phyloP scores from a whole-genome alignment of 129 eudicot genomes.

The Scalesia atractyloides region DNA sequence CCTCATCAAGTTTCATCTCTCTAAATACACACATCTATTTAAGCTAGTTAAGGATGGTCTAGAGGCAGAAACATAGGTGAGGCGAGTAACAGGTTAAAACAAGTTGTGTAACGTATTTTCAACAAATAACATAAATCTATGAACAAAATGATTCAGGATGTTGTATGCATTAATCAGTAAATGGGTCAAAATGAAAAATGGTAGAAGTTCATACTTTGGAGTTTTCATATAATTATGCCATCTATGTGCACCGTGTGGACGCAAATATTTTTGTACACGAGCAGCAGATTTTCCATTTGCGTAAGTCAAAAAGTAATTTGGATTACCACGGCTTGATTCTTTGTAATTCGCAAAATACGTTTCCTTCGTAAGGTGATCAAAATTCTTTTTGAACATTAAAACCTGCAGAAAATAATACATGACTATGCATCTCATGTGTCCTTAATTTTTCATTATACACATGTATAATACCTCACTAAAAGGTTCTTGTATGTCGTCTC shows the following conservation, averaged over 20 bases:
- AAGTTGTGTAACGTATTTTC: background rate
- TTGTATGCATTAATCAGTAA: background rate
- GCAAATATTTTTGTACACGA: constrained; percentile 66
- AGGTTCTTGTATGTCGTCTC: constrained; percentile 80
- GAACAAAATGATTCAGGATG: background rate
- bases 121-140: background rate
- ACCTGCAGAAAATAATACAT: constrained; percentile 33
- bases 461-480: constrained; percentile 65
- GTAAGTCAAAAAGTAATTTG: constrained; percentile 70
- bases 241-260: constrained; percentile 76
- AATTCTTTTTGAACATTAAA: constrained; percentile 77
- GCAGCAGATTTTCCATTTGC: constrained; percentile 75
- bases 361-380: constrained; percentile 65
- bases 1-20: constrained; percentile 59
- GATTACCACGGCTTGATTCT: constrained; percentile 66
- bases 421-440: background rate
- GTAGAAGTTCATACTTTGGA: constrained; percentile 50
- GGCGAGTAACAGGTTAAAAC: background rate
- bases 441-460: background rate
- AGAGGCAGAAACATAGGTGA: background rate
- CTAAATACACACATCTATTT: constrained; percentile 34
- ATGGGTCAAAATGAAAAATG: background rate
- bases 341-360: constrained; percentile 57
- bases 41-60: background rate
- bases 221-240: constrained; percentile 74